Evolutionary conservation across 306 rosid genomes (phyloP).

Genomic region (Ammopiptanthus mongolicus): DNA sequence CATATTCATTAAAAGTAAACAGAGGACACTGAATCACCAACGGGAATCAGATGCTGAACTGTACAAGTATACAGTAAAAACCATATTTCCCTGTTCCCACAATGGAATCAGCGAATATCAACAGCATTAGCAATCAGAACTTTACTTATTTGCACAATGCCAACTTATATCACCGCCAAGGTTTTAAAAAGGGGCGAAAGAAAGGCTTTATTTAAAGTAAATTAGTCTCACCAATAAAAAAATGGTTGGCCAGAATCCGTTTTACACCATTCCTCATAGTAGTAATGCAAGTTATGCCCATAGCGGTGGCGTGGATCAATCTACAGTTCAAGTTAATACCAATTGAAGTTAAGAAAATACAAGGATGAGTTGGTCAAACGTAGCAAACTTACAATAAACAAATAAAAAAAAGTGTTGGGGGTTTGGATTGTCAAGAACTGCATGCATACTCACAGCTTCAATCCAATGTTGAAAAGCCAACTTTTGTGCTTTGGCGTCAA

Average conservation of each 20-base stretch:
- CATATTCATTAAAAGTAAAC: background rate
- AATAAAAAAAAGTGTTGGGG: background rate
- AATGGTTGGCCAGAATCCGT: conserved; percentile 84
- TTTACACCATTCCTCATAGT: conserved; percentile 78
- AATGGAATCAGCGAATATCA: background rate
- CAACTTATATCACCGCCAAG: background rate
- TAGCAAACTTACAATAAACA: background rate
- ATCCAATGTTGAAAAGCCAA: conserved; percentile 98
- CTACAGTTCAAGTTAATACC: conserved; percentile 31
- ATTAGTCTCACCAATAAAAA: conserved; percentile 67
- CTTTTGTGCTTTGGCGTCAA: conserved; percentile 84
- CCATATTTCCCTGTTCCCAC: background rate
- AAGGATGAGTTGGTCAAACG: background rate
- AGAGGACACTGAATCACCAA: background rate
- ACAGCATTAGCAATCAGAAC: background rate
- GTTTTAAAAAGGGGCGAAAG: background rate
- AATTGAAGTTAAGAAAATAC: background rate
- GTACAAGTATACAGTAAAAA: background rate
- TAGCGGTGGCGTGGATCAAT: conserved; percentile 97
- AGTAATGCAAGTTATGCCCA: conserved; percentile 84
- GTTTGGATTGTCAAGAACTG: background rate
- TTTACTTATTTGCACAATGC: background rate
- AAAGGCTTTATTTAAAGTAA: background rate
- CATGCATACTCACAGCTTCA: conserved; percentile 64
- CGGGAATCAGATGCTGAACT: background rate